These are phyloP conservation scores for Talaromyces sp. DNA, from an alignment of 2,329 filamentous ascomycete species.

Conservation along the genomic window DNA sequence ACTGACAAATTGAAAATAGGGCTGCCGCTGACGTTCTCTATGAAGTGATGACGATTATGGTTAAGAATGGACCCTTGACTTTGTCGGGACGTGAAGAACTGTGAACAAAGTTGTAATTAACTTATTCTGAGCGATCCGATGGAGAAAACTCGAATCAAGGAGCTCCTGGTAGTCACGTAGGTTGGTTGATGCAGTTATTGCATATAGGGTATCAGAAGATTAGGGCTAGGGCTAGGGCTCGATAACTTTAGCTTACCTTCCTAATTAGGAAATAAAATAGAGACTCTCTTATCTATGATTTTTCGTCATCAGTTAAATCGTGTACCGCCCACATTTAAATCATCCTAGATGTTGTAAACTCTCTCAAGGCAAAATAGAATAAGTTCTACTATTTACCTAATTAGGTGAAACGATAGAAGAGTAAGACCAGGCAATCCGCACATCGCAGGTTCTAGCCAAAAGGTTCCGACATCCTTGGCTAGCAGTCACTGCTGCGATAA, in stretches of 20 bases:
- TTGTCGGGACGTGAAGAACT: neutral
- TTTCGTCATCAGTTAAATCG: neutral
- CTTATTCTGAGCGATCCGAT: neutral
- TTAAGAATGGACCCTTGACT: conserved; percentile 68
- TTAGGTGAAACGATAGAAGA: neutral
- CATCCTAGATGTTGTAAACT: neutral
- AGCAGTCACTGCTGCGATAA: conserved; percentile 1
- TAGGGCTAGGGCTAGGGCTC: conserved; percentile 4
- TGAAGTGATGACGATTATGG: conserved; percentile 77
- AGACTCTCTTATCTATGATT: neutral
- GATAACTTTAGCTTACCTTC: neutral
- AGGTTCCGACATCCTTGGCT: neutral
- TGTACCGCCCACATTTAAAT: too few relatives aligned
- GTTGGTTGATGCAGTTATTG: neutral
- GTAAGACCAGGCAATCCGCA: too few relatives aligned
- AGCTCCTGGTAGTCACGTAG: neutral
- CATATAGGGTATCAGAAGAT: neutral
- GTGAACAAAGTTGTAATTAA: neutral
- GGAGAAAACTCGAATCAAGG: neutral
- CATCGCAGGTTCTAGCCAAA: neutral
- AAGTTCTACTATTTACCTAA: neutral
- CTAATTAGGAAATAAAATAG: neutral
- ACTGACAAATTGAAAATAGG: conserved; percentile 19
- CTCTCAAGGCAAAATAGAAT: neutral
- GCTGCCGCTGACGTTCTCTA: conserved; percentile 59